Evolutionary conservation across 1,139 yeast species (phyloP).

Genomic region (Sugiyamaella sp.): DNA sequence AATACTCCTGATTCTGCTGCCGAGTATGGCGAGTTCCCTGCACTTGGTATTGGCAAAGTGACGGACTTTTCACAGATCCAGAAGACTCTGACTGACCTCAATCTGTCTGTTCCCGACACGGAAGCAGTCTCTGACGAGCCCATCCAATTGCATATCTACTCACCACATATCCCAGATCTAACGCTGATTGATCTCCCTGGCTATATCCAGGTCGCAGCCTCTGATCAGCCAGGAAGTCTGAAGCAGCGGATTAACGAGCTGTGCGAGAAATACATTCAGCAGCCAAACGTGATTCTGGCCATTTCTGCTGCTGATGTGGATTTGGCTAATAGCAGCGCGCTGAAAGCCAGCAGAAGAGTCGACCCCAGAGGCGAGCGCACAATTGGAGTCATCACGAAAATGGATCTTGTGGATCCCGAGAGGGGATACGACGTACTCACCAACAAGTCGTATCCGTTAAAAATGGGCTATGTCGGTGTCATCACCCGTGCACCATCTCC

Average conservation of each 20-base stretch:
- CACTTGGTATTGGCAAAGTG: constrained; percentile 74
- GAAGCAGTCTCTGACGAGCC: constrained; percentile 92
- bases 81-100: constrained; percentile 78
- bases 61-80: constrained; percentile 90
- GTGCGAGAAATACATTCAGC: constrained; percentile 82
- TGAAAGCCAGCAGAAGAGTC: constrained; percentile 86
- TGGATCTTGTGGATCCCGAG: constrained; percentile 83
- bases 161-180: constrained; percentile 91
- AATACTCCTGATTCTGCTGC: constrained; percentile 83
- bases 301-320: constrained; percentile 98
- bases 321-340: constrained; percentile 92
- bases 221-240: constrained; percentile 88
- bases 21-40: constrained; percentile 93
- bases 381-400: constrained; percentile 91
- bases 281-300: constrained; percentile 92
- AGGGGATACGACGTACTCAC: constrained; percentile 68
- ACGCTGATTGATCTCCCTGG: constrained; percentile 97
- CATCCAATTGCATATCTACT: constrained; percentile 83
- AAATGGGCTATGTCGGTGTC: constrained; percentile 98
- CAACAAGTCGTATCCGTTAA: constrained; percentile 83
- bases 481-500: constrained; percentile 72
- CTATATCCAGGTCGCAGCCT: constrained; percentile 94
- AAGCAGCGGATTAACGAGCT: constrained; percentile 76
- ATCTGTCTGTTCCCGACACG: constrained; percentile 84
- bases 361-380: constrained; percentile 96